These are phyloP conservation scores for Pichia sp. DNA, from an alignment of 1,139 yeast species.

Conservation along the genomic window DNA sequence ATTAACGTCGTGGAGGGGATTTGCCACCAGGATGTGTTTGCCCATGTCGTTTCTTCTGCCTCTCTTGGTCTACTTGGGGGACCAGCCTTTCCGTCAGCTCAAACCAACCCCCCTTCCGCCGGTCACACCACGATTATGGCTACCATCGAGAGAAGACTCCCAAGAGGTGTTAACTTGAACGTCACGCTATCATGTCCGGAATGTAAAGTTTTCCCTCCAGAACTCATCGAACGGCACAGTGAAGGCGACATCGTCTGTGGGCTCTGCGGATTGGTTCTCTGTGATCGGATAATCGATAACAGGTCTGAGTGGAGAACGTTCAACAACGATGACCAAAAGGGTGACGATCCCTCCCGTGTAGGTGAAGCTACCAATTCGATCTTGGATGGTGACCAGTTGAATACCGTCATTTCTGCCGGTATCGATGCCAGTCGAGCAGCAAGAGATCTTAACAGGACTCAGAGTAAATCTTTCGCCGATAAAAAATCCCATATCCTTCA, in stretches of 20 bases:
- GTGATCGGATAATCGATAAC: conserved; percentile 90
- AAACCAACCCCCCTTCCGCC: not conserved
- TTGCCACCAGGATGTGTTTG: not conserved
- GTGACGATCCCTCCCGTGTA: conserved; percentile 98
- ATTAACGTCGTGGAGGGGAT: too few relatives aligned
- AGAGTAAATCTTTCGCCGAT: conserved; percentile 79
- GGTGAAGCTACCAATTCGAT: conserved; percentile 98
- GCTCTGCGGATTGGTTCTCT: conserved; percentile 87
- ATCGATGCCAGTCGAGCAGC: conserved; percentile 76
- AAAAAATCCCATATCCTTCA: conserved; percentile 83
- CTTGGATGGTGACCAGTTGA: conserved; percentile 85
- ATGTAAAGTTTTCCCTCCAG: conserved; percentile 94
- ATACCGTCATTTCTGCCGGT: conserved; percentile 86
- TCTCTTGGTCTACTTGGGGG: too few relatives aligned
- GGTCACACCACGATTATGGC: conserved; percentile 7
- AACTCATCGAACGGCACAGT: conserved; percentile 87
- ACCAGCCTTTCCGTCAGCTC: not conserved
- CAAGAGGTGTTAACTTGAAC: conserved; percentile 55
- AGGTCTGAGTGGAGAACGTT: conserved; percentile 99
- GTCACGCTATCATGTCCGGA: conserved; percentile 93
- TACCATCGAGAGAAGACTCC: conserved; percentile 15
- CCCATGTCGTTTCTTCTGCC: not conserved
- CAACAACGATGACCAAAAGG: conserved; percentile 94
- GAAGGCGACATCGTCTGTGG: conserved; percentile 99
- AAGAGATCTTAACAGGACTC: conserved; percentile 85